Conservation (phyloP, 202 grass and related monocot genomes). For the Carex arenaria region DNA sequence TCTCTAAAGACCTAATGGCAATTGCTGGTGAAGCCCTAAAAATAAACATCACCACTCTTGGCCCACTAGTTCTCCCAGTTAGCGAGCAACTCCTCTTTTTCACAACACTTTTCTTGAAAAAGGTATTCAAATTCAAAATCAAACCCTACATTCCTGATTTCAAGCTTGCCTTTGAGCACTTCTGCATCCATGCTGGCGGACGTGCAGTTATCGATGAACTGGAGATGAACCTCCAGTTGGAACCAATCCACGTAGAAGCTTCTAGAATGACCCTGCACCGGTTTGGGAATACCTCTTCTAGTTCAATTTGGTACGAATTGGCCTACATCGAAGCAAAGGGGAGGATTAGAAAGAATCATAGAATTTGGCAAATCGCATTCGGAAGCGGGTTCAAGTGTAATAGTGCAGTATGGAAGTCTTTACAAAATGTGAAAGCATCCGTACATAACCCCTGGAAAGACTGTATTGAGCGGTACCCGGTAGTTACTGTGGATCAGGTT, state of each 20-base stretch:
- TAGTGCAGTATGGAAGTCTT: slow-evolving; percentile 84
- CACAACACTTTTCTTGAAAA: slow-evolving; percentile 67
- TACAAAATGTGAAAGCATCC: slow-evolving; percentile 62
- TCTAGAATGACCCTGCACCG: slow-evolving; percentile 92
- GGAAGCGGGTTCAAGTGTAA: slow-evolving; percentile 99
- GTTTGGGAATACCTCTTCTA: slow-evolving; percentile 90
- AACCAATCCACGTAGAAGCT: slow-evolving; percentile 67
- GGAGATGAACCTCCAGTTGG: slow-evolving; percentile 86
- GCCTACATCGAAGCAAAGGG: slow-evolving; percentile 91
- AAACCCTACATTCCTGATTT: slow-evolving; percentile 98
- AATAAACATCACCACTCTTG: slow-evolving; percentile 97
- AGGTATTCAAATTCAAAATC: slow-evolving; percentile 76
- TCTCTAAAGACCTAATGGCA: slow-evolving; percentile 95
- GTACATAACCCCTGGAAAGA: slow-evolving; percentile 64
- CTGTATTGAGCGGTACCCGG: slow-evolving; percentile 82
- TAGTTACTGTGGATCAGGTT: slow-evolving; percentile 54
- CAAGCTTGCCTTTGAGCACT: slow-evolving; percentile 98
- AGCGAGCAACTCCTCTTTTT: slow-evolving; percentile 99
- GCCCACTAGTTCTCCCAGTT: slow-evolving; percentile 75
- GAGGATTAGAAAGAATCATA: slow-evolving; percentile 65
- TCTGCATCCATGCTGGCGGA: slow-evolving; percentile 94
- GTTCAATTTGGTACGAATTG: slow-evolving; percentile 97
- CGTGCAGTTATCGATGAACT: slow-evolving; percentile 92
- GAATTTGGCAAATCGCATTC: slow-evolving; percentile 96
- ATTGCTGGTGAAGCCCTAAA: slow-evolving; percentile 92